Evolutionary conservation across 352 stramenopile species (phyloP), one percentile per base, ranked within the genome.

Genomic region (Globisporangium heterothallicum): DNA sequence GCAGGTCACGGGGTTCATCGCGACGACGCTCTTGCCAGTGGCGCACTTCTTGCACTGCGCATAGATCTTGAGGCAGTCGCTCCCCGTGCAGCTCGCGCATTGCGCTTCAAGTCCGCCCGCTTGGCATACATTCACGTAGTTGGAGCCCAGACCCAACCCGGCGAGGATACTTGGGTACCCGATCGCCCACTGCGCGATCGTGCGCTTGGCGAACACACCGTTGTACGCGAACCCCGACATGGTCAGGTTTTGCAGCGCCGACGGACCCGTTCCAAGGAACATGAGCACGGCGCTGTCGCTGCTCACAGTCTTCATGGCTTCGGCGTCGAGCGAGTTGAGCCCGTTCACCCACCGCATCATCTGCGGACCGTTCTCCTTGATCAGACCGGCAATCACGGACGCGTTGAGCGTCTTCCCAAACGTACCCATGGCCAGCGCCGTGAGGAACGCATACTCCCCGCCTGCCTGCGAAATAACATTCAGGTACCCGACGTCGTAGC

Each of bases 331-430:
- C 58, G 80, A 91, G 61, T 91, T 91, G 61, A 88, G 73, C 0
- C 77, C 80, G 56, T 88, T 88, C 35, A 86, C 61, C 75, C 72
- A 88, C 43, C 68, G 66, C 76, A 89, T 86, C 58, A 89, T 80
- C 53, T 80, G 69, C 53, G 61, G 35, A 27, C 68, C 68, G 68
- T 84, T 72, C 41, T 67, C 41, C 0, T 42, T 27, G 22, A 90
- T 52, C 40, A 62, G 70, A 1, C 48, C 49, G 1, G 49, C 41
- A 29, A 78, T 57, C 1, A 58, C 48, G 8, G 40, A 60, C 25
- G 43, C 56, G 19, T 59, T 71, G 30, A 56, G 24, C 0, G 32
- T 40, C 4, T 49, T 38, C 8, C 63, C 72, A 61, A 82, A 89
- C 26, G 78, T 85, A 10, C 60, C 66, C 13, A 64, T 49, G 3